Evolutionary conservation across 2,329 filamentous ascomycete genomes (phyloP).

Genomic region (Aureobasidium zeae): DNA sequence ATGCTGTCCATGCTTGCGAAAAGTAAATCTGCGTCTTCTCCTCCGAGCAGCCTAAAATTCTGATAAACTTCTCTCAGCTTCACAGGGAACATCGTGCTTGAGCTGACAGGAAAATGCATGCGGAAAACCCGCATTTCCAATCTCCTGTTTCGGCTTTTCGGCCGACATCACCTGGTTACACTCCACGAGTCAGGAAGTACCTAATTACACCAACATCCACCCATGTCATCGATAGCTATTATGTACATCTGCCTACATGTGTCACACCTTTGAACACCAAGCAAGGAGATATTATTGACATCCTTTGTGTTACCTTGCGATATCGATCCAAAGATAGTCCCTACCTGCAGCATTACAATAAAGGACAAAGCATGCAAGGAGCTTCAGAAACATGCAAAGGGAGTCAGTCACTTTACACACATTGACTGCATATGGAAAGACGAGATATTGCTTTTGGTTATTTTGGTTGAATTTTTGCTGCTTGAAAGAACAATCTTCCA

Average conservation of each 20-base stretch:
- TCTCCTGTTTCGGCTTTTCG: constrained; percentile 2
- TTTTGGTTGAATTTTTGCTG: constrained; percentile 13
- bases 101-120: constrained; percentile 5
- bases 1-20: constrained; percentile 6
- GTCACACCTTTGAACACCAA: too few species aligned
- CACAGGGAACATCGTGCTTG: too few species aligned
- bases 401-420: too few species aligned
- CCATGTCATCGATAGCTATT: constrained; percentile 5
- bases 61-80: too few species aligned
- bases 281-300: constrained; percentile 2
- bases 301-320: too few species aligned
- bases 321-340: neutral
- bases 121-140: neutral
- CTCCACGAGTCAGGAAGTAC: neutral
- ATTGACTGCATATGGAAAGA: too few species aligned
- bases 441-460: constrained; percentile 14
- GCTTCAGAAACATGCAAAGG: too few species aligned
- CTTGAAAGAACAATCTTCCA: constrained; percentile 16
- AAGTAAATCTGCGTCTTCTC: constrained; percentile 5
- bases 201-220: neutral
- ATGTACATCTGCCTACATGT: constrained; percentile 1
- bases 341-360: neutral
- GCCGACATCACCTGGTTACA: neutral
- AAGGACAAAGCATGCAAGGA: neutral
- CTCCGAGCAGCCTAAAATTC: too few species aligned